phyloP scores from a whole-genome alignment of 176 grass and related monocot species.

The Carex myosuroides region DNA sequence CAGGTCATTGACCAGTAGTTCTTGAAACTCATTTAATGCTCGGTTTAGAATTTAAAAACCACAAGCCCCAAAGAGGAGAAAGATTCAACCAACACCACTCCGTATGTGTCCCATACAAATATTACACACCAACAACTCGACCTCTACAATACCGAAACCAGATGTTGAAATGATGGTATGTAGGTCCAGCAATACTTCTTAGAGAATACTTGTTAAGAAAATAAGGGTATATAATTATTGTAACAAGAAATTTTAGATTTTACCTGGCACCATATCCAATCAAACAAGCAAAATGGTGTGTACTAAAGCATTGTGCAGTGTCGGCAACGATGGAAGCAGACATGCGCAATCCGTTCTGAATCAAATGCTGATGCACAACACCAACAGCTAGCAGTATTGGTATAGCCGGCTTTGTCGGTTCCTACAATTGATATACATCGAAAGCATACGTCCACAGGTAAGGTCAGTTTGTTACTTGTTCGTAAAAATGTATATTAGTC shows the following conservation, averaged over 20 bases:
- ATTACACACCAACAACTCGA: background rate
- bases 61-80: background rate
- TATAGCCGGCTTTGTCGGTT: slow-evolving; percentile 89
- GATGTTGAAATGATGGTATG: background rate
- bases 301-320: slow-evolving; percentile 99
- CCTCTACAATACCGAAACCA: background rate
- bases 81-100: too few relatives aligned
- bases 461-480: background rate
- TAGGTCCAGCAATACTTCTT: slow-evolving; percentile 20
- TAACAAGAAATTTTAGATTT: slow-evolving; percentile 8
- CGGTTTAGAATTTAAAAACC: background rate
- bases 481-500: background rate
- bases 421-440: slow-evolving; percentile 29
- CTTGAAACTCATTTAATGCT: background rate
- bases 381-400: slow-evolving; percentile 98
- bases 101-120: background rate
- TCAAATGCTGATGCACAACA: slow-evolving; percentile 97
- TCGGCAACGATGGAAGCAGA: slow-evolving; percentile 93
- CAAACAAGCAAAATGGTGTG: slow-evolving; percentile 98
- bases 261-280: slow-evolving; percentile 99
- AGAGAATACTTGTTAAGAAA: slow-evolving; percentile 14
- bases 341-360: slow-evolving; percentile 97
- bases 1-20: background rate
- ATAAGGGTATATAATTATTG: slow-evolving; percentile 3
- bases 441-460: background rate